Evolutionary conservation across 202 grass and related monocot genomes (phyloP).

Genomic region (Brachypodium distachyon): DNA sequence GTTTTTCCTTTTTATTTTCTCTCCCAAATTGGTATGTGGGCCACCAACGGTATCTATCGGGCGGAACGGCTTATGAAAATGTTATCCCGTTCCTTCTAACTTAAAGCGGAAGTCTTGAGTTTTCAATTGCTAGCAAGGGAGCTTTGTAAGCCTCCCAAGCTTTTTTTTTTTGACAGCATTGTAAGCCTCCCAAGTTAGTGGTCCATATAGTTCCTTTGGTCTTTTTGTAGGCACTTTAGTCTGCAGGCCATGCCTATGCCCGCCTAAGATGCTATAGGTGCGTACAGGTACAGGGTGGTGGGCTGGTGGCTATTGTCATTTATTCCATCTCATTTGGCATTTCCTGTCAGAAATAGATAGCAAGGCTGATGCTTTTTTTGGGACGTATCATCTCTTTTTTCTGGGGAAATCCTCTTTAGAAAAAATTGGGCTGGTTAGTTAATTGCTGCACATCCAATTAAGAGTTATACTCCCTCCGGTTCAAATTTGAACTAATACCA

Average conservation of each 20-base stretch:
- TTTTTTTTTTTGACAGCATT: too few species aligned
- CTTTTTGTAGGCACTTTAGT: constrained; percentile 20
- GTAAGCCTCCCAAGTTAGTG: constrained; percentile 8
- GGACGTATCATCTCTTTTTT: neutral
- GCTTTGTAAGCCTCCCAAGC: constrained; percentile 14
- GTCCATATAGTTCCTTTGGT: constrained; percentile 8
- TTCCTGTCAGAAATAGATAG: neutral
- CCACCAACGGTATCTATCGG: constrained; percentile 6
- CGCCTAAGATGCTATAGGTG: neutral
- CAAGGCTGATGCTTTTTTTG: neutral
- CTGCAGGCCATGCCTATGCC: neutral
- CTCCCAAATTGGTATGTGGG: constrained; percentile 12
- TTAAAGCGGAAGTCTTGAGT: constrained; percentile 28
- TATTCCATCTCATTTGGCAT: neutral
- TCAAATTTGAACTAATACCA: too few species aligned
- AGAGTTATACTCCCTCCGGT: too few species aligned
- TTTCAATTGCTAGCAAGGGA: constrained; percentile 9
- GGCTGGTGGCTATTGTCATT: neutral
- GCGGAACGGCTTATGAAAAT: constrained; percentile 23
- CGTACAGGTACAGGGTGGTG: neutral
- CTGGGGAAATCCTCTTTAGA: neutral
- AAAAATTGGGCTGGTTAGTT: neutral
- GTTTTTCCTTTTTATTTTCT: neutral
- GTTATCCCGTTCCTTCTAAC: constrained; percentile 17
- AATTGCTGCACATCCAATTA: neutral